phyloP scores from a whole-genome alignment of 345 rosid genomes.

The Pelargonium nanum region DNA sequence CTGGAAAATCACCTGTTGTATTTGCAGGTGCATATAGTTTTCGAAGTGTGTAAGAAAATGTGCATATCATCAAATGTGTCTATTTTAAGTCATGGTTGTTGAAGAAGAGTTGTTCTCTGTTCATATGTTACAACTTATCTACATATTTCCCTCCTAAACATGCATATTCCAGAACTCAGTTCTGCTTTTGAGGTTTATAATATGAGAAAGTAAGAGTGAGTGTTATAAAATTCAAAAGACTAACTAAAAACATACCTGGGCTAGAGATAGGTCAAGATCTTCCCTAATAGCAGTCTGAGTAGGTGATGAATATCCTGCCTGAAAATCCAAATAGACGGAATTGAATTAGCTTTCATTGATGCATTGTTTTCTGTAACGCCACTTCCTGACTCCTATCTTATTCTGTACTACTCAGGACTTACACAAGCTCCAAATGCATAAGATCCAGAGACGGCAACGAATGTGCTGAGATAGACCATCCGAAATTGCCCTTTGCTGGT shows the following conservation, averaged over 20 bases:
- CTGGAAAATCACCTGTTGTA: no score
- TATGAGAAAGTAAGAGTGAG: background rate
- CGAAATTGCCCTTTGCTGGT: constrained; percentile 30
- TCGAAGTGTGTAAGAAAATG: background rate
- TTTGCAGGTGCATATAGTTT: no score
- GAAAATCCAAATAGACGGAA: constrained; percentile 14
- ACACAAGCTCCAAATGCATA: constrained; percentile 78
- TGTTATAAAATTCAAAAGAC: background rate
- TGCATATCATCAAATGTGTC: background rate
- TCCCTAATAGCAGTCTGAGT: constrained; percentile 68
- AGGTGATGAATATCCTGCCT: constrained; percentile 90
- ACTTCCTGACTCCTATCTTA: background rate
- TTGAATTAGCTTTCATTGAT: no score
- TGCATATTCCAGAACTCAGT: no score
- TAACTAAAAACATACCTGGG: constrained; percentile 32
- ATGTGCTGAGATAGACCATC: constrained; percentile 77
- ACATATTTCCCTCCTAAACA: no score
- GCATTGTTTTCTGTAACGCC: no score
- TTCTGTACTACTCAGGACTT: constrained; percentile 14
- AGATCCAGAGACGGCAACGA: constrained; percentile 79
- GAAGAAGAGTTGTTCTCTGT: background rate
- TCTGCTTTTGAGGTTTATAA: no score
- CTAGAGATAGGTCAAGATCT: constrained; percentile 55
- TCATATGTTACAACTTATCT: no score
- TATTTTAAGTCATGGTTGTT: background rate